Conservation (phyloP, 768 basidiomycete genomes). For the Saitozyma sp. region DNA sequence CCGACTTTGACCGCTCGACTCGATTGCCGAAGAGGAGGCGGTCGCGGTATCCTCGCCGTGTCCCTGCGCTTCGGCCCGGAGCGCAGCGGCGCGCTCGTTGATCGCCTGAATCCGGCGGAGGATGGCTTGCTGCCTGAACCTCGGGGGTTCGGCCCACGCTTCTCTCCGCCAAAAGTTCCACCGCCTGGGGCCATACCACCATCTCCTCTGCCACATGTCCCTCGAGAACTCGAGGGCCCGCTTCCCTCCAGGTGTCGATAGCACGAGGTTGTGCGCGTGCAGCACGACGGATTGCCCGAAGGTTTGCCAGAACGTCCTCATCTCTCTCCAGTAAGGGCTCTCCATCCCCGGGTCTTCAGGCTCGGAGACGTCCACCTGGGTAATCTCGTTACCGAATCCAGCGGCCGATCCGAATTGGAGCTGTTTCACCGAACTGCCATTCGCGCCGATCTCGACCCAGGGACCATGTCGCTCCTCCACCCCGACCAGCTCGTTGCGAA, state of each 20-base stretch:
- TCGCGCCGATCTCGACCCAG: constrained; percentile 32
- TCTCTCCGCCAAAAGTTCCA: constrained; percentile 40
- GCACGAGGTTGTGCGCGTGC: constrained; percentile 10
- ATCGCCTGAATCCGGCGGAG: too few species aligned
- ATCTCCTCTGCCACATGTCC: constrained; percentile 18
- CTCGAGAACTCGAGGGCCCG: constrained; percentile 8
- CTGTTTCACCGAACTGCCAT: constrained; percentile 20
- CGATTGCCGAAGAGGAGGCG: too few species aligned
- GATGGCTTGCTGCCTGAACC: too few species aligned
- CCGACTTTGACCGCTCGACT: too few species aligned
- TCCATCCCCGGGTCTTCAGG: constrained; percentile 9
- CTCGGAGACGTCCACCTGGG: constrained; percentile 33
- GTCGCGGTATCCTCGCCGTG: too few species aligned
- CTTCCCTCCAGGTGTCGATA: constrained; percentile 27
- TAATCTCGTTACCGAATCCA: constrained; percentile 41
- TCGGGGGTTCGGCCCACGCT: constrained; percentile 21
- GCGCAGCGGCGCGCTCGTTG: too few species aligned
- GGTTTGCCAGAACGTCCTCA: constrained; percentile 29
- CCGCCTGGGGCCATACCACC: constrained; percentile 46
- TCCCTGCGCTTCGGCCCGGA: too few species aligned
- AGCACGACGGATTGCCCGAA: neutral
- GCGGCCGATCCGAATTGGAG: constrained; percentile 4
- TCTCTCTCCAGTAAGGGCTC: constrained; percentile 23
- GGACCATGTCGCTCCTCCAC: constrained; percentile 29
- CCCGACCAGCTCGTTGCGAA: constrained; percentile 37